phyloP scores from a whole-genome alignment of 2,329 filamentous ascomycete genomes.

The Penicillium sp. region DNA sequence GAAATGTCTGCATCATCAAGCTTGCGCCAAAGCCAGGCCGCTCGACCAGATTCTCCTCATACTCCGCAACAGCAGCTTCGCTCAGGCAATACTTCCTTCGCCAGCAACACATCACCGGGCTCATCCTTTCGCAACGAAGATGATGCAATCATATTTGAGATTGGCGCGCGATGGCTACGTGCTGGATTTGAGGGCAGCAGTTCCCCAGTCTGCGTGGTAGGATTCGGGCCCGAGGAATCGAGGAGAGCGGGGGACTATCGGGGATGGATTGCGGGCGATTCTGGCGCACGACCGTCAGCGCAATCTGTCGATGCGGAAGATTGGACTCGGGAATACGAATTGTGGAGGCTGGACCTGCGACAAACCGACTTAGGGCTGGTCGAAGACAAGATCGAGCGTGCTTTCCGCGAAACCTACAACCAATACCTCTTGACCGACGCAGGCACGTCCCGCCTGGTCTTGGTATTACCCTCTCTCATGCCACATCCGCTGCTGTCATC shows the following conservation, averaged over 20 bases:
- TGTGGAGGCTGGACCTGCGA: conserved; percentile 76
- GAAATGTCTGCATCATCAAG: conserved; percentile 26
- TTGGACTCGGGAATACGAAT: conserved; percentile 57
- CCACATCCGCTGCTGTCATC: conserved; percentile 76
- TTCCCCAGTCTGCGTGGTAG: conserved; percentile 67
- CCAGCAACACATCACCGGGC: conserved; percentile 58
- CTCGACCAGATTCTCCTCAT: conserved; percentile 53
- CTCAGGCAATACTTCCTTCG: conserved; percentile 53
- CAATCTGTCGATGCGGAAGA: conserved; percentile 32
- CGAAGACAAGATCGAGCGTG: conserved; percentile 81
- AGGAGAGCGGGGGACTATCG: conserved; percentile 80
- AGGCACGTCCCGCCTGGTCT: conserved; percentile 69
- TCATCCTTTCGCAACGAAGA: conserved; percentile 69
- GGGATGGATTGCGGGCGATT: conserved; percentile 61
- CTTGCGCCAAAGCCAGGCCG: conserved; percentile 31
- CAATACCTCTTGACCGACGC: conserved; percentile 64
- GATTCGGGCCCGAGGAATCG: conserved; percentile 73
- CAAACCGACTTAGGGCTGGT: conserved; percentile 74
- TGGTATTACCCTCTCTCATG: conserved; percentile 74
- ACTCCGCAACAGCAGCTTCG: conserved; percentile 54
- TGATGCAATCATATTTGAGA: conserved; percentile 77
- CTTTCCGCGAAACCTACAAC: conserved; percentile 76
- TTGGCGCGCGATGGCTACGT: conserved; percentile 75
- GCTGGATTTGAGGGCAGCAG: conserved; percentile 86
- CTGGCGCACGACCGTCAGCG: conserved; percentile 41